Base-by-base conservation (phyloP, 371 early-diverging fungal species). In the Mortierella sp. region DNA sequence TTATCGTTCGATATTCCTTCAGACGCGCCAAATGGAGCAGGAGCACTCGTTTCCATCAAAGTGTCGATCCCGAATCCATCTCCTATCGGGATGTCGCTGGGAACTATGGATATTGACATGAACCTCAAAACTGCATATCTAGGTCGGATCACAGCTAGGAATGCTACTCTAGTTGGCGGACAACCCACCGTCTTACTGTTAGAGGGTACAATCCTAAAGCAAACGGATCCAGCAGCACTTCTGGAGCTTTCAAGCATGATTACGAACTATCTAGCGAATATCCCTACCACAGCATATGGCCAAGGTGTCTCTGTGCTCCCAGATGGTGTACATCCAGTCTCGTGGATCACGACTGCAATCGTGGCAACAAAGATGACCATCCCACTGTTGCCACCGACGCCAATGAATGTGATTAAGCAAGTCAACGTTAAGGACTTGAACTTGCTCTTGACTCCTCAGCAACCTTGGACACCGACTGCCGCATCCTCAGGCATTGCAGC, bases 221-320 rank as follows among this genome's bases (percentile, higher is more conserved):
- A 79, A 55, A 79, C 65, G 1, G 71, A 68, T 14, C 68, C 72
- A 0, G 18, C 58, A 8, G 39, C 69, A 2, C 66, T 73, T 1
- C 73, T 64, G 51, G 75, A 79, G 22, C 71, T 74, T 3, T 79
- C 75, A 2, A 22, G n/a, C 9, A 59, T 83, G 70, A 63, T 73
- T 37, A 52, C 73, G 28, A 70, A 83, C 24, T 77, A 73, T 62
- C 60, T 77, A 18, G 70, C 78, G 3, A 72, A 77, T 63, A 73
- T 11, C 0, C 67, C 77, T 5, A 70, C 73, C 16, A 69, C 66
- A 0, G 78, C 73, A 10, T 68, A 54, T 5, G 77, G 73, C 2
- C 68, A 77, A 37, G 77, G 77, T 14, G 73, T 77, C 59, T 73
- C 78, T 18, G 77, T 73, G 9, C 49, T 73, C 26, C 78, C 77